Evolutionary conservation across 371 early-diverging fungal genomes (phyloP).

Genomic region (Mortierella sp.): DNA sequence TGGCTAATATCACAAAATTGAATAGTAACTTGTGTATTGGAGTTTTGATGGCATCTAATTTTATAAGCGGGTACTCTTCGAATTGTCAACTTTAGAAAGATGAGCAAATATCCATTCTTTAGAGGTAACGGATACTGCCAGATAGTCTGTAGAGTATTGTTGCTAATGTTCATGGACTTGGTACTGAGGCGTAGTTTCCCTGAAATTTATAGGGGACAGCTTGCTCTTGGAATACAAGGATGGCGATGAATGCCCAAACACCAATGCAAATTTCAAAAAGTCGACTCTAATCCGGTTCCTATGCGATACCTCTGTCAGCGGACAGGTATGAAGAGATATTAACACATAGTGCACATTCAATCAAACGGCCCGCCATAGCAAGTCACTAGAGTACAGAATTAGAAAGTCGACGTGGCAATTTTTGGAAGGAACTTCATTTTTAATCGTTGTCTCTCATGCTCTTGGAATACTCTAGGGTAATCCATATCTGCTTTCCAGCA

Average conservation of each 20-base stretch:
- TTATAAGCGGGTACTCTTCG: background rate
- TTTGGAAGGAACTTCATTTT: background rate
- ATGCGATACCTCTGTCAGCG: conserved; percentile 43
- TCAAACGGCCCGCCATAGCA: no score
- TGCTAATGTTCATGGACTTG: background rate
- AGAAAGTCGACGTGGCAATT: background rate
- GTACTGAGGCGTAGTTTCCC: background rate
- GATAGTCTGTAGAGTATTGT: background rate
- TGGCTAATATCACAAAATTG: background rate
- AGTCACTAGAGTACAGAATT: background rate
- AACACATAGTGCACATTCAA: no score
- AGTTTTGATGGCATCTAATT: no score
- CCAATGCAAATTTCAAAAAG: conserved; percentile 27
- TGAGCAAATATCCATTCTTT: conserved; percentile 49
- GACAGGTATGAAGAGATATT: conserved; percentile 32
- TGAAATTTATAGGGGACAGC: conserved; percentile 29
- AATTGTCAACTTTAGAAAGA: conserved; percentile 20
- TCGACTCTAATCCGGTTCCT: conserved; percentile 45
- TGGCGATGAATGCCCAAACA: conserved; percentile 43
- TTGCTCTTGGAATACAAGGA: conserved; percentile 44
- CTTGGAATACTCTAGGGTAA: conserved; percentile 36
- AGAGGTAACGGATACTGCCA: conserved; percentile 29
- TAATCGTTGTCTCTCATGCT: background rate
- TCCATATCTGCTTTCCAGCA: conserved; percentile 37
- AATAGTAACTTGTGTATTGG: no score